Evolutionary conservation across 73 alveolate genomes (phyloP), one percentile per base, ranked within the genome.

Genomic region (Uronychia binucleata): DNA sequence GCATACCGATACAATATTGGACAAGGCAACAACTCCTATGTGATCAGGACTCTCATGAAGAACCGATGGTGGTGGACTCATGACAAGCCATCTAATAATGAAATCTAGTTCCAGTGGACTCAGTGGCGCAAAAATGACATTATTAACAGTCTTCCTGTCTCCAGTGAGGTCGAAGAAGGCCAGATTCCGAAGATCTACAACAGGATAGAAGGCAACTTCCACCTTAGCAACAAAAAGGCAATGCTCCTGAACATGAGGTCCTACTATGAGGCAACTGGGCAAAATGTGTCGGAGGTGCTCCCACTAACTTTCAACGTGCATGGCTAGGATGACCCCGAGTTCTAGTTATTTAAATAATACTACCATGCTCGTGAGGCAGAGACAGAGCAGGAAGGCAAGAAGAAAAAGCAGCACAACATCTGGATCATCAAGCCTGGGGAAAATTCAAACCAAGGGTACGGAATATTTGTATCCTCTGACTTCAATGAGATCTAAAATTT

Each of bases 221-320:
- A 92, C 74, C 77, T 94, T 1, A 89, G 94, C 19, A 92, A 94
- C 59, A 94, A 94, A 74, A 94, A 94, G 31, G 96, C 89, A 26
- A 83, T 94, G n/a, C 93, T 90, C 84, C 35, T 59, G 26, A 94
- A 93, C 84, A 81, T 94, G 94, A 85, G 87, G 79, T 78, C 92
- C 33, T 94, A 94, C 74, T 94, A 92, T 84, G 84, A 57, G 28
- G 60, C 78, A 0, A 59, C 59, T 31, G 96, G 91, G 25, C 60
- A 85, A 81, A 88, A 94, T 84, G 93, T 90, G 25, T 93, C 82
- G 78, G 96, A 93, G 28, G 86, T 84, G 29, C 79, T 94, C 5
- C 98, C 98, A 1, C 58, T 93, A 33, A 94, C 98, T 31, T 94
- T 92, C 77, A 93, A 85, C 77, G 74, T 85, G 26, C 57, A 85